phyloP scores from a whole-genome alignment of 495 filamentous ascomycete species.

The Filosporella fistucella region DNA sequence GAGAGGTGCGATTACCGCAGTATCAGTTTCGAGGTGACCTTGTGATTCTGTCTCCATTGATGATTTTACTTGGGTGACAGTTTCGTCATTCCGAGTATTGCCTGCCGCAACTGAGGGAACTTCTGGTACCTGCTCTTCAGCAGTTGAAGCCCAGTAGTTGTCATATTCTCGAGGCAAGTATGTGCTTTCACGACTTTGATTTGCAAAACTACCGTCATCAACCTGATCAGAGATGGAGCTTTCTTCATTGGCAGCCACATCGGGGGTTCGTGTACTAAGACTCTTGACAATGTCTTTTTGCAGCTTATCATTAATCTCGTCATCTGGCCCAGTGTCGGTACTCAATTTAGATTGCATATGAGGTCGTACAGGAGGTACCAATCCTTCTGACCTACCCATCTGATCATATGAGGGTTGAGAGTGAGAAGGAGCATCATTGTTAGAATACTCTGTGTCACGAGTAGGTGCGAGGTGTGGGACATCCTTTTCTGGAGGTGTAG shows the following conservation, averaged over 20 bases:
- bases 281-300: slow-evolving; percentile 77
- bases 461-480: slow-evolving; percentile 34
- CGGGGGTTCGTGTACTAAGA: slow-evolving; percentile 45
- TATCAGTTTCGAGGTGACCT: neutral
- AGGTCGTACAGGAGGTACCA: slow-evolving; percentile 32
- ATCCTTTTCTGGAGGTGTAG: slow-evolving; percentile 35
- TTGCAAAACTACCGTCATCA: slow-evolving; percentile 1
- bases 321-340: slow-evolving; percentile 47
- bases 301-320: slow-evolving; percentile 68
- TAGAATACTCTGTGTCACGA: neutral
- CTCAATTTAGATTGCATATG: slow-evolving; percentile 50
- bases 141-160: slow-evolving; percentile 47
- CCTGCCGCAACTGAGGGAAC: neutral
- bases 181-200: slow-evolving; percentile 33
- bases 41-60: neutral
- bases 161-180: slow-evolving; percentile 56
- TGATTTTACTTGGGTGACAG: neutral
- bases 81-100: neutral
- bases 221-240: neutral
- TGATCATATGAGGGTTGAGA: slow-evolving; percentile 1
- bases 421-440: too few species aligned
- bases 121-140: slow-evolving; percentile 25
- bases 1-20: neutral
- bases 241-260: slow-evolving; percentile 3
- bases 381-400: neutral